Conservation (phyloP, 345 rosid genomes). For the Hypericum androsaemum region DNA sequence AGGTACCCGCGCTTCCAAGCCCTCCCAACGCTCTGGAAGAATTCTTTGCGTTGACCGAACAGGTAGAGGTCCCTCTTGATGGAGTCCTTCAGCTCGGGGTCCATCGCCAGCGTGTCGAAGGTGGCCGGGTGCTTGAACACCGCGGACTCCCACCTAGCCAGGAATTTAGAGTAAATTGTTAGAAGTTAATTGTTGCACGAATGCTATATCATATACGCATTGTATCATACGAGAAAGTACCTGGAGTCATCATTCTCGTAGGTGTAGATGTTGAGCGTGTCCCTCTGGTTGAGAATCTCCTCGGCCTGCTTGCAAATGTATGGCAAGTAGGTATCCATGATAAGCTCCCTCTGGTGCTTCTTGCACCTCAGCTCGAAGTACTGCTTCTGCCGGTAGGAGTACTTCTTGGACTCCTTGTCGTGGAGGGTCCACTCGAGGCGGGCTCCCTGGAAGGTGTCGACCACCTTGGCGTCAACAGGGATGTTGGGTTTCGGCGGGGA, state of each 20-base stretch:
- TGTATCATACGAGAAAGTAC: too few species aligned
- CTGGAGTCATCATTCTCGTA: background rate
- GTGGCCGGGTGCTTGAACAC: constrained; percentile 2
- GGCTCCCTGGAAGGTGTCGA: background rate
- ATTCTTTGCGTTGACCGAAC: background rate
- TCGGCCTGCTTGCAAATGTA: background rate
- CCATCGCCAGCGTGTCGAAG: constrained; percentile 2
- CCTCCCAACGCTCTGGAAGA: background rate
- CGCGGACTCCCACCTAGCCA: constrained; percentile 1
- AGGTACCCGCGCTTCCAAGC: background rate
- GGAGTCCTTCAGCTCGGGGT: background rate
- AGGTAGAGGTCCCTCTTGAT: background rate
- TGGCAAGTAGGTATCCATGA: background rate
- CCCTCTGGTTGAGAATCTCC: background rate
- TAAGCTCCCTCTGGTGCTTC: background rate
- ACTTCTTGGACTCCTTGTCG: background rate
- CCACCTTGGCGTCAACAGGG: background rate
- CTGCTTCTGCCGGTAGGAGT: background rate
- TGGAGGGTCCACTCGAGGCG: background rate
- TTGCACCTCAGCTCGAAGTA: background rate
- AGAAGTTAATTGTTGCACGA: too few species aligned
- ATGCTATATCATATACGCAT: too few species aligned
- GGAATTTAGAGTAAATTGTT: too few species aligned
- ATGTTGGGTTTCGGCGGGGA: background rate
- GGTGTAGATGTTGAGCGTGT: constrained; percentile 1